These are phyloP conservation scores for Anthostomella pinea DNA, from an alignment of 2,329 filamentous ascomycete genomes.

Conservation along the genomic window DNA sequence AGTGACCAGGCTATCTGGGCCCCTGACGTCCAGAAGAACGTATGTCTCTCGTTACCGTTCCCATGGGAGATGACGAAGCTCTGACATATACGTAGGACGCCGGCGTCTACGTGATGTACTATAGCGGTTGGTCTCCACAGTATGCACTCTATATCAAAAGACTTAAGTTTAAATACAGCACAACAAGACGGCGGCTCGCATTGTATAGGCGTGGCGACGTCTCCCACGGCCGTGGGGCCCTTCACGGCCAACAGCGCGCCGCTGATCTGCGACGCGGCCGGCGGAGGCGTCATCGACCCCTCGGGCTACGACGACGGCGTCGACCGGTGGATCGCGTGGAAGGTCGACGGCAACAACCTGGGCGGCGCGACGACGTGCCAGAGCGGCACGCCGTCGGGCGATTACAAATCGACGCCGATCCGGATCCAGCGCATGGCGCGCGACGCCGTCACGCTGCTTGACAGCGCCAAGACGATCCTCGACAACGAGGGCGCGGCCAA, in stretches of 20 bases:
- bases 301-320: slow-evolving; percentile 30
- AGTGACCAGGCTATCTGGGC: slow-evolving; percentile 27
- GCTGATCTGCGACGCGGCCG: slow-evolving; percentile 27
- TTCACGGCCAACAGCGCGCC: slow-evolving; percentile 23
- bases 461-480: slow-evolving; percentile 23
- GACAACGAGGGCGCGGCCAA: slow-evolving; percentile 29
- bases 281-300: slow-evolving; percentile 31
- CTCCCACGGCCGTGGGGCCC: slow-evolving; percentile 24
- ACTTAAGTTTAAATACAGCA: too few species aligned
- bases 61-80: slow-evolving; percentile 1
- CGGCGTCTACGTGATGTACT: slow-evolving; percentile 32
- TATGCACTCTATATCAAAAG: too few species aligned
- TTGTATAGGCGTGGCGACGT: slow-evolving; percentile 31
- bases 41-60: slow-evolving; percentile 8
- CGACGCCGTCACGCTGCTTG: slow-evolving; percentile 26
- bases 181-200: slow-evolving; percentile 25
- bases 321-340: slow-evolving; percentile 32
- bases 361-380: slow-evolving; percentile 31
- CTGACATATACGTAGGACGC: slow-evolving; percentile 26
- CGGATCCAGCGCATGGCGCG: slow-evolving; percentile 29
- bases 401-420: slow-evolving; percentile 29
- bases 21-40: slow-evolving; percentile 31
- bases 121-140: too few species aligned
- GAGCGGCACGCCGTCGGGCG: slow-evolving; percentile 21
- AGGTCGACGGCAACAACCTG: slow-evolving; percentile 32